A percentile compares a stretch with the other conserved stretches of the same genome.
Evolutionary conservation across 352 stramenopile species (phyloP).

Genomic region (Globisporangium splendens): DNA sequence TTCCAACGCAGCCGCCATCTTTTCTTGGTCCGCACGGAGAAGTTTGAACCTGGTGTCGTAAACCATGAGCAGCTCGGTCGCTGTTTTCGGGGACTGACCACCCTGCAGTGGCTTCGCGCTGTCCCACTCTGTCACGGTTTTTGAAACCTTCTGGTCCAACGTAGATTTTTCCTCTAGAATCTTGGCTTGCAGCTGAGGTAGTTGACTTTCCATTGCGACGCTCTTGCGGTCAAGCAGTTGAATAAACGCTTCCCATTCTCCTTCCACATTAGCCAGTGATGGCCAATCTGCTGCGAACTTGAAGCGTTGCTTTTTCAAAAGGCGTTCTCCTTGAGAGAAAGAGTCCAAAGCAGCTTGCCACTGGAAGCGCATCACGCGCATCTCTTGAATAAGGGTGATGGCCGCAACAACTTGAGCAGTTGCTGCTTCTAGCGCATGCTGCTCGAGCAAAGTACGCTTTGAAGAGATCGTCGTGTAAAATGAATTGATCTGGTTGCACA

Average conservation of each 20-base stretch:
- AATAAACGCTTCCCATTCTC: conserved; percentile 94
- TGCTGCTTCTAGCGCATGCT: conserved; percentile 92
- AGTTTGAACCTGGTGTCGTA: conserved; percentile 85
- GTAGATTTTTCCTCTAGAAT: conserved; percentile 95
- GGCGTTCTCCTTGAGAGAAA: conserved; percentile 92
- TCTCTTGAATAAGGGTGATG: conserved; percentile 89
- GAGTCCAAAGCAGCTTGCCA: conserved; percentile 84
- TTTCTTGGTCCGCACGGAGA: conserved; percentile 90
- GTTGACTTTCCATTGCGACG: conserved; percentile 94
- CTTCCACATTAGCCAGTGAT: conserved; percentile 94
- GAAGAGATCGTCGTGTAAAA: conserved; percentile 86
- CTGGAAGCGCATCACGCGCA: conserved; percentile 61
- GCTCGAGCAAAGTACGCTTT: conserved; percentile 90
- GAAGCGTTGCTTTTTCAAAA: conserved; percentile 96
- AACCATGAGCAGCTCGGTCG: conserved; percentile 77
- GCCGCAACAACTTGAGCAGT: conserved; percentile 95
- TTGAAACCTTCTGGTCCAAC: conserved; percentile 79
- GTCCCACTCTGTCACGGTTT: conserved; percentile 80
- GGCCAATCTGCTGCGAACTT: conserved; percentile 95
- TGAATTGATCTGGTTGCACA: conserved; percentile 91
- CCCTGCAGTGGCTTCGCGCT: conserved; percentile 76
- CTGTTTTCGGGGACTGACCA: conserved; percentile 57
- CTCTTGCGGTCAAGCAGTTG: conserved; percentile 88
- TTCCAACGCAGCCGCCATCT: conserved; percentile 94
- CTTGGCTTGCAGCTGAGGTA: conserved; percentile 96